Conservation (phyloP, 208 protist species). For the Trichomonas gallinae region DNA sequence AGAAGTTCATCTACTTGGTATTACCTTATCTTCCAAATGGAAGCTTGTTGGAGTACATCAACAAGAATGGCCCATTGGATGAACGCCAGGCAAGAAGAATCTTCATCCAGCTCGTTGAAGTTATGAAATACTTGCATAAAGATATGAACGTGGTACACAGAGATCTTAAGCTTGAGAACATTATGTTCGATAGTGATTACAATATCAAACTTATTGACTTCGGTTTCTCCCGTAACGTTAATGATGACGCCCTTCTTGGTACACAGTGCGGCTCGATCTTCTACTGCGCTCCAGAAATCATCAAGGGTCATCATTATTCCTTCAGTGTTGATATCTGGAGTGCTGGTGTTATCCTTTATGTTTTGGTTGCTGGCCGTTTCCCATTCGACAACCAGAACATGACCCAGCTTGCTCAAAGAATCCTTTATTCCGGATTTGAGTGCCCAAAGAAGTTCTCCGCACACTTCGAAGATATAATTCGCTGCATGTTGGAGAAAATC, state of each 20-base stretch:
- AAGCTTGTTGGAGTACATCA: conserved; percentile 23
- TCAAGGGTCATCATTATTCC: background rate
- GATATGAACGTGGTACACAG: conserved; percentile 22
- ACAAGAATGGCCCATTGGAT: background rate
- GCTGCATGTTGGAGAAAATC: background rate
- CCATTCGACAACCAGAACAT: background rate
- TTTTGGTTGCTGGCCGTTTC: background rate
- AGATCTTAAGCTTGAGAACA: conserved; percentile 26
- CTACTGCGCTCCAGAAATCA: conserved; percentile 26
- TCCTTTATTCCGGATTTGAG: background rate
- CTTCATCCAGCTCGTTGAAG: conserved; percentile 7
- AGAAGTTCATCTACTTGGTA: background rate
- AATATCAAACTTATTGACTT: conserved; percentile 25
- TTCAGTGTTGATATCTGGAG: background rate
- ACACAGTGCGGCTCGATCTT: conserved; percentile 20
- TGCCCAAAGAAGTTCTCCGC: background rate
- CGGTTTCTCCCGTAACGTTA: conserved; percentile 13
- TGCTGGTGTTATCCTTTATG: background rate
- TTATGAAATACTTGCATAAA: conserved; percentile 20
- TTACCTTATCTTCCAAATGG: conserved; percentile 24
- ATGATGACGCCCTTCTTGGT: background rate
- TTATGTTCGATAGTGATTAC: background rate
- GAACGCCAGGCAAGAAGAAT: conserved; percentile 16
- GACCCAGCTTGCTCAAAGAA: background rate
- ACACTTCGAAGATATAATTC: background rate